A percentile compares a stretch with the other conserved stretches of the same genome.
Conservation (phyloP, 2,329 filamentous ascomycete species). For the Trichoderma oligosporum region DNA sequence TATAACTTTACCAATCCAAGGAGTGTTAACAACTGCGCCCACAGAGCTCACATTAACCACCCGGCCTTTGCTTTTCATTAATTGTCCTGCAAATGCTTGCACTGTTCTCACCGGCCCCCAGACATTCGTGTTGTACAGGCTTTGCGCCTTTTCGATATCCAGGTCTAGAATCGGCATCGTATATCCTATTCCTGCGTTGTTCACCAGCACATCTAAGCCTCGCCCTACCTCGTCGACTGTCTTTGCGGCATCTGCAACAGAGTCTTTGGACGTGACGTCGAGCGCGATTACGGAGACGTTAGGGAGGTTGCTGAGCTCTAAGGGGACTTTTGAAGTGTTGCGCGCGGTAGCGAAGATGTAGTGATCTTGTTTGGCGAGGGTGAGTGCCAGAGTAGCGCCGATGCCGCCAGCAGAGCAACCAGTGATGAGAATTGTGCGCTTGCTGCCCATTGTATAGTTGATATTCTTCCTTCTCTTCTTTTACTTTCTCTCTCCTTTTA, state of each 20-base stretch:
- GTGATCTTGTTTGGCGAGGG: conserved; percentile 24
- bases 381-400: conserved; percentile 24
- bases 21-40: conserved; percentile 27
- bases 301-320: conserved; percentile 23
- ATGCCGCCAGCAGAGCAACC: conserved; percentile 28
- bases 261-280: conserved; percentile 30
- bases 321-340: conserved; percentile 27
- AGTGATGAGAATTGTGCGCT: conserved; percentile 25
- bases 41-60: conserved; percentile 33
- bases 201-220: conserved; percentile 31
- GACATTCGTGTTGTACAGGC: conserved; percentile 31
- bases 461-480: too few species aligned
- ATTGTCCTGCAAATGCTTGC: conserved; percentile 28
- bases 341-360: conserved; percentile 33
- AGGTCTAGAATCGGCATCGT: conserved; percentile 28
- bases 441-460: not conserved
- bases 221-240: conserved; percentile 8
- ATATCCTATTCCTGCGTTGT: conserved; percentile 31
- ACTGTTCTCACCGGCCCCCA: conserved; percentile 30
- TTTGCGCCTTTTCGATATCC: conserved; percentile 25
- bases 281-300: conserved; percentile 28
- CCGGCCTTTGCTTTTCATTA: conserved; percentile 28
- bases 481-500: too few species aligned
- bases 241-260: conserved; percentile 25
- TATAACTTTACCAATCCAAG: conserved; percentile 22